A percentile compares a stretch with the other conserved stretches of the same genome.
phyloP scores from a whole-genome alignment of 2,329 filamentous ascomycete genomes.

The Aspergillus vadensis region DNA sequence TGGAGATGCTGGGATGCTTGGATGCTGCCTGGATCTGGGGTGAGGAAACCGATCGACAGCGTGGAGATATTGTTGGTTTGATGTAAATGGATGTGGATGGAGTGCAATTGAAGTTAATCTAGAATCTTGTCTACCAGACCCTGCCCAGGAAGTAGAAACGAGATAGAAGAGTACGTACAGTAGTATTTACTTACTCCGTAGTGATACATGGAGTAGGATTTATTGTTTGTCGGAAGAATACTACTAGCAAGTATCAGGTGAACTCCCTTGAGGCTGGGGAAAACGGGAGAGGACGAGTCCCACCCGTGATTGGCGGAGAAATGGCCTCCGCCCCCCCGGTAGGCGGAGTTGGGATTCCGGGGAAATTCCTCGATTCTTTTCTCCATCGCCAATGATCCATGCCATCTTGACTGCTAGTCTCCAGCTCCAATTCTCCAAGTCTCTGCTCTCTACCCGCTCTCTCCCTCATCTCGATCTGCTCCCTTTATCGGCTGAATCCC shows the following conservation, averaged over 20 bases:
- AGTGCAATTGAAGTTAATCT: neutral
- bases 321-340: constrained; percentile 26
- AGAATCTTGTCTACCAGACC: neutral
- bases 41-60: neutral
- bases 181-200: no score
- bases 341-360: constrained; percentile 21
- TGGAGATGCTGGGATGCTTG: neutral
- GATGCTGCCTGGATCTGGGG: neutral
- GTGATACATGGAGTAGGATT: no score
- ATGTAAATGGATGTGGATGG: neutral
- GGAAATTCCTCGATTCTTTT: constrained; percentile 25
- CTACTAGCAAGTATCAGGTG: no score
- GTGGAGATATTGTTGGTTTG: neutral
- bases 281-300: neutral
- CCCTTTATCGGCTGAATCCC: constrained; percentile 1
- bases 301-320: constrained; percentile 38
- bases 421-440: constrained; percentile 1
- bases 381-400: no score
- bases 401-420: neutral
- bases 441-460: neutral
- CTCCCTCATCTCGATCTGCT: no score
- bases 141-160: neutral
- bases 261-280: neutral
- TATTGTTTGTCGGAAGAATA: no score
- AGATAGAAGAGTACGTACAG: no score